These are phyloP conservation scores for Phylloporus sp. DNA, from an alignment of 768 basidiomycete species.

Conservation along the genomic window DNA sequence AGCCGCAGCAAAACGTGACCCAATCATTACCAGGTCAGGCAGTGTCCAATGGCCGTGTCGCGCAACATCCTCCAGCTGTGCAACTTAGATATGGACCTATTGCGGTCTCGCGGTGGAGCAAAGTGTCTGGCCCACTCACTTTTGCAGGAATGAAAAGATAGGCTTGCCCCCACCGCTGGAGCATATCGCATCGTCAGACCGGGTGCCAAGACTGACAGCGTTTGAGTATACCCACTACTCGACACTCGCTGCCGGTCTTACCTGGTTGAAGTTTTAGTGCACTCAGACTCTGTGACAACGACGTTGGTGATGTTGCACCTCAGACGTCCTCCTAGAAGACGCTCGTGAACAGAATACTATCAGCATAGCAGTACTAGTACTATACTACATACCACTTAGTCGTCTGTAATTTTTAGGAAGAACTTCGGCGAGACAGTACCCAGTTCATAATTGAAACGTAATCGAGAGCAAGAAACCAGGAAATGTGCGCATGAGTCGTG, in stretches of 20 bases:
- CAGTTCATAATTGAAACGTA: conserved; percentile 29
- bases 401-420: conserved; percentile 19
- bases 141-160: conserved; percentile 68
- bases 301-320: conserved; percentile 2
- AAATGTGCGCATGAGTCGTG: conserved; percentile 63
- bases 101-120: conserved; percentile 64
- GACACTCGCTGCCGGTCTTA: neutral
- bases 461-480: conserved; percentile 34
- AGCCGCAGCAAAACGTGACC: conserved; percentile 27
- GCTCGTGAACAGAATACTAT: conserved; percentile 2
- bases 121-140: conserved; percentile 60
- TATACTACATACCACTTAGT: conserved; percentile 9
- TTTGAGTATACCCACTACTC: conserved; percentile 3
- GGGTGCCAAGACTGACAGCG: conserved; percentile 4
- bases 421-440: conserved; percentile 30
- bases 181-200: conserved; percentile 1
- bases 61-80: conserved; percentile 15
- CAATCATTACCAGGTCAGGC: conserved; percentile 21
- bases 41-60: conserved; percentile 23
- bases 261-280: conserved; percentile 1
- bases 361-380: conserved; percentile 7
- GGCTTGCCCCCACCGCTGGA: conserved; percentile 13
- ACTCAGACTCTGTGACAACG: conserved; percentile 3
- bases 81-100: conserved; percentile 58
- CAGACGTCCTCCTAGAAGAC: neutral